Conservation (phyloP, 1,284 basidiomycete species). For the Boletus calvinii region DNA sequence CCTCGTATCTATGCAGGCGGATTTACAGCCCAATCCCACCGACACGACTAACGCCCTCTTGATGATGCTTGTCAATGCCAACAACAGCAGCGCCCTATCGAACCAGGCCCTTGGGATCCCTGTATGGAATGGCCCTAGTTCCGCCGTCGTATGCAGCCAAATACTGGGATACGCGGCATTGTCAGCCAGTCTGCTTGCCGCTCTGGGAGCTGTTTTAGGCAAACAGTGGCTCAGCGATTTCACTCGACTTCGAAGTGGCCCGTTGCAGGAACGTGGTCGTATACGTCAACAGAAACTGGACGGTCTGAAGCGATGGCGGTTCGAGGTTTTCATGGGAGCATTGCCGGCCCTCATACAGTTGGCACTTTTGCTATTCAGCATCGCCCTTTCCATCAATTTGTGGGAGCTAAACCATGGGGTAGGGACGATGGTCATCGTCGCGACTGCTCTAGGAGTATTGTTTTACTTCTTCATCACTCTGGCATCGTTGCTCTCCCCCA, state of each 20-base stretch:
- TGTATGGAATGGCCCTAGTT: conserved; percentile 10
- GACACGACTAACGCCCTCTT: conserved; percentile 20
- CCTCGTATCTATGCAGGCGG: conserved; percentile 8
- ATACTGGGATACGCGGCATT: conserved; percentile 14
- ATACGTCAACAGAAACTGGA: conserved; percentile 19
- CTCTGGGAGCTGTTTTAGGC: conserved; percentile 17
- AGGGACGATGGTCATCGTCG: conserved; percentile 7
- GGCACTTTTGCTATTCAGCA: conserved; percentile 14
- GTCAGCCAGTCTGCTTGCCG: conserved; percentile 18
- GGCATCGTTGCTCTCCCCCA: conserved; percentile 11
- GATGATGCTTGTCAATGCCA: conserved; percentile 15
- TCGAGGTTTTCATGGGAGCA: conserved; percentile 10
- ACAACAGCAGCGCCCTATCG: conserved; percentile 11
- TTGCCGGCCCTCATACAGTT: conserved; percentile 17
- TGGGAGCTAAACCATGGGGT: conserved; percentile 12
- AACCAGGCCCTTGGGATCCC: conserved; percentile 8
- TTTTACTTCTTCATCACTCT: conserved; percentile 16
- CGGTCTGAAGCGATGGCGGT: conserved; percentile 16
- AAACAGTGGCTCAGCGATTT: conserved; percentile 18
- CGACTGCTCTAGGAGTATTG: conserved; percentile 8
- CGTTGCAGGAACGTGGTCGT: conserved; percentile 13
- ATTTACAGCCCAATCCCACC: conserved; percentile 10
- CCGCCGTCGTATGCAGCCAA: conserved; percentile 12
- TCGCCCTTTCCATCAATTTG: conserved; percentile 9
- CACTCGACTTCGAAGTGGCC: conserved; percentile 1